Conservation (phyloP, 768 basidiomycete genomes). For the Mrakia gelida region DNA sequence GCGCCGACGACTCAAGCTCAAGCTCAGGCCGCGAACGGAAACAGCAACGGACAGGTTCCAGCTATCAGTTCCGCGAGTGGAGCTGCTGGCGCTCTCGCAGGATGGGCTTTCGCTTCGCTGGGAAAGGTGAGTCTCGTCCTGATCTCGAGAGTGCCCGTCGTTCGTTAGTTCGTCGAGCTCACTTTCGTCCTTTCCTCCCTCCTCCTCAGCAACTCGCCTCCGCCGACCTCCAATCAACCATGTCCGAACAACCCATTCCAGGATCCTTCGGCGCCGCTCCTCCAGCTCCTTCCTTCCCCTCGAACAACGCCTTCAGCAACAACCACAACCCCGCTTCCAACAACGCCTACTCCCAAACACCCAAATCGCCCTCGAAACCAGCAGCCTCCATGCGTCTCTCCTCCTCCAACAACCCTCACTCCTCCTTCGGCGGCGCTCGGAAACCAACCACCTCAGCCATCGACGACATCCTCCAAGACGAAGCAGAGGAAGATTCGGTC, state of each 20-base stretch:
- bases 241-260: conserved; percentile 28
- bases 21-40: conserved; percentile 33
- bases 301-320: neutral
- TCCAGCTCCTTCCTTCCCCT: conserved; percentile 36
- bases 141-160: neutral
- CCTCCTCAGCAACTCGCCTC: conserved; percentile 56
- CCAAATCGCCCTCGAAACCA: neutral
- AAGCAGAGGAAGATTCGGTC: conserved; percentile 38
- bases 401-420: conserved; percentile 20
- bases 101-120: conserved; percentile 91
- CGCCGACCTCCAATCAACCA: conserved; percentile 64
- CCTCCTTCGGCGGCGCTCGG: conserved; percentile 29
- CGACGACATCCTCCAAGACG: conserved; percentile 31
- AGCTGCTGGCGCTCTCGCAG: conserved; percentile 84
- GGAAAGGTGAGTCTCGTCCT: conserved; percentile 62
- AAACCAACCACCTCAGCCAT: conserved; percentile 17
- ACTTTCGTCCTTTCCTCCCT: neutral
- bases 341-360: conserved; percentile 34
- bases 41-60: conserved; percentile 37
- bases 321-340: conserved; percentile 23
- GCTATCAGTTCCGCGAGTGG: conserved; percentile 73
- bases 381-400: conserved; percentile 1
- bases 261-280: conserved; percentile 46
- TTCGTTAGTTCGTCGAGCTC: neutral
- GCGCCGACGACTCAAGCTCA: conserved; percentile 41